Evolutionary conservation across 1,284 basidiomycete genomes (phyloP).

Genomic region (Naganishia albida): DNA sequence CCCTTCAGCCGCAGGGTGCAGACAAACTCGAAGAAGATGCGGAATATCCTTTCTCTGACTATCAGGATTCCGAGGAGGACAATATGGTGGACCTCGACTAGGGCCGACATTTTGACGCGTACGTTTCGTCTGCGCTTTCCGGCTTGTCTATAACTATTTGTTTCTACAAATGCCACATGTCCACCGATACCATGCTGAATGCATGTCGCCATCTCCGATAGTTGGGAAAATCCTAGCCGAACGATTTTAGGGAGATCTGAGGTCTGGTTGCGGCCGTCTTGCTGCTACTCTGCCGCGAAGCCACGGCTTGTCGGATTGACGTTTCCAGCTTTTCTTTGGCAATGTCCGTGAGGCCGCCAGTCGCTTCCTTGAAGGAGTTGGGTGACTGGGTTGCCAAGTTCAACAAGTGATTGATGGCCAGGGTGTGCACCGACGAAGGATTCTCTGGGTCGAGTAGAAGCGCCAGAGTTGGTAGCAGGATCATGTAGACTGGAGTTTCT

Average conservation of each 20-base stretch:
- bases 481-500: slow-evolving; percentile 70
- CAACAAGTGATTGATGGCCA: slow-evolving; percentile 73
- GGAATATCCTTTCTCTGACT: neutral
- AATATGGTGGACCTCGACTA: slow-evolving; percentile 17
- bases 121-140: neutral
- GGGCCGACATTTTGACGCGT: neutral
- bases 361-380: slow-evolving; percentile 81
- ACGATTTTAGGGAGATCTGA: slow-evolving; percentile 75
- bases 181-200: neutral
- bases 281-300: slow-evolving; percentile 52
- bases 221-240: slow-evolving; percentile 53
- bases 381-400: slow-evolving; percentile 74
- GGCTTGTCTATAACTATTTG: neutral
- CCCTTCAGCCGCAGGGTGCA: neutral
- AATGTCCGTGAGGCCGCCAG: slow-evolving; percentile 65
- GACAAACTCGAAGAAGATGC: neutral
- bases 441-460: slow-evolving; percentile 68
- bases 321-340: slow-evolving; percentile 70
- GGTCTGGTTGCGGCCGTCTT: slow-evolving; percentile 59
- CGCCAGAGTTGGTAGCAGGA: slow-evolving; percentile 76
- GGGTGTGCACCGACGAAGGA: slow-evolving; percentile 61
- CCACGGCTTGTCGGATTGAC: slow-evolving; percentile 74
- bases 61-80: slow-evolving; percentile 6
- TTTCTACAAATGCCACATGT: neutral
- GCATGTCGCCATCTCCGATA: neutral